phyloP scores from a whole-genome alignment of 129 eudicot genomes.

The Cynara cardunculus region DNA sequence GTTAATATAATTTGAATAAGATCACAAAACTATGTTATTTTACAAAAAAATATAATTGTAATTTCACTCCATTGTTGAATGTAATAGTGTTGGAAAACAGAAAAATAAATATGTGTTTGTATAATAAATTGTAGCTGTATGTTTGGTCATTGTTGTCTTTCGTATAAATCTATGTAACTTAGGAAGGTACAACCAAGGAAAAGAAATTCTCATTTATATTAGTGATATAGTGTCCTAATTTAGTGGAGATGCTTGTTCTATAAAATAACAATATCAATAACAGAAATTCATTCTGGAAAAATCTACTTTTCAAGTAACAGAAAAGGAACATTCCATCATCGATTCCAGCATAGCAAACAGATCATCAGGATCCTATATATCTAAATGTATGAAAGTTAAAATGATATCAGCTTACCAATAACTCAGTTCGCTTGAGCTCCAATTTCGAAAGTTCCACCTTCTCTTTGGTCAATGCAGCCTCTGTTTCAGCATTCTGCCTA shows the following conservation, averaged over 20 bases:
- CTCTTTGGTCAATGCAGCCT: constrained; percentile 62
- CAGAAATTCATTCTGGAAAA: neutral
- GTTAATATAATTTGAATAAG: neutral
- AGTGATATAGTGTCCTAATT: neutral
- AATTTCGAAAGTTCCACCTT: constrained; percentile 47
- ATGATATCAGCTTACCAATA: constrained; percentile 47
- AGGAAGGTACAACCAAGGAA: neutral
- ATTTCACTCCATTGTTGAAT: neutral
- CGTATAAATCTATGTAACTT: neutral
- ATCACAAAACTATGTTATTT: neutral
- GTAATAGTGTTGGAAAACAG: neutral
- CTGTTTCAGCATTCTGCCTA: constrained; percentile 68
- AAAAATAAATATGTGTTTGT: neutral
- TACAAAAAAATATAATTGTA: neutral
- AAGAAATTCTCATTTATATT: neutral
- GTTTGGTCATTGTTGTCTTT: neutral
- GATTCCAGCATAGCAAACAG: neutral
- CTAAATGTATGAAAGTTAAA: neutral
- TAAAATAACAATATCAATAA: neutral
- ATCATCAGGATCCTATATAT: neutral
- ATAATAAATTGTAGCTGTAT: neutral
- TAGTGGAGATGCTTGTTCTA: neutral
- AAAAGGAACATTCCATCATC: neutral
- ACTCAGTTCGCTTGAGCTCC: constrained; percentile 66
- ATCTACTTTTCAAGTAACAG: neutral